Conservation (phyloP, 2,329 filamentous ascomycete species). For the Fusarium sp. region DNA sequence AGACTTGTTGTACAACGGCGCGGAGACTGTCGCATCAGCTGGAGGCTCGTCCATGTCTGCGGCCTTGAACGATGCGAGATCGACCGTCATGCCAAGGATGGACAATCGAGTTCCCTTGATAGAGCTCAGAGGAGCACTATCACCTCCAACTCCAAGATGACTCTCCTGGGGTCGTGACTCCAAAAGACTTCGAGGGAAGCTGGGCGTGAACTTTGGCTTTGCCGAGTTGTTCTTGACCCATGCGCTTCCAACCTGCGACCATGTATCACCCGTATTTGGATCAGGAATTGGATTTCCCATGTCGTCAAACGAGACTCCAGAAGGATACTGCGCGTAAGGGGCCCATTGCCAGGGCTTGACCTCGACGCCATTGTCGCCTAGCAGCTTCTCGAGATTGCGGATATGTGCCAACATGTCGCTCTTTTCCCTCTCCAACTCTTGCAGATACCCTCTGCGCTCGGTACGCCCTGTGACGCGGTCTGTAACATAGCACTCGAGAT, state of each 20-base stretch:
- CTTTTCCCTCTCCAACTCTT: slow-evolving; percentile 77
- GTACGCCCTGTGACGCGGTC: slow-evolving; percentile 86
- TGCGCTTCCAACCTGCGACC: slow-evolving; percentile 46
- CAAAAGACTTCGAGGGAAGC: slow-evolving; percentile 48
- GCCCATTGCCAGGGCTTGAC: slow-evolving; percentile 59
- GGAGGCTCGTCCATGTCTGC: slow-evolving; percentile 68
- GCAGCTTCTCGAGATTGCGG: slow-evolving; percentile 70
- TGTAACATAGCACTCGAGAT: slow-evolving; percentile 81
- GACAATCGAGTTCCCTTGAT: slow-evolving; percentile 80
- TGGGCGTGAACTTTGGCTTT: slow-evolving; percentile 35
- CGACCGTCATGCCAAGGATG: slow-evolving; percentile 79
- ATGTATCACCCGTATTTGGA: slow-evolving; percentile 41
- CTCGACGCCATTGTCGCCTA: slow-evolving; percentile 67
- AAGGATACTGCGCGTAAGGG: slow-evolving; percentile 44
- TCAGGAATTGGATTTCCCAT: slow-evolving; percentile 37
- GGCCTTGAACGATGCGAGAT: slow-evolving; percentile 75
- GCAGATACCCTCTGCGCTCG: slow-evolving; percentile 77
- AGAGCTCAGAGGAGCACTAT: slow-evolving; percentile 71
- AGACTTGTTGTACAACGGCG: slow-evolving; percentile 72
- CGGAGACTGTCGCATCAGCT: slow-evolving; percentile 49
- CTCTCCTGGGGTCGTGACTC: slow-evolving; percentile 63
- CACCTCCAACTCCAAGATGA: slow-evolving; percentile 70
- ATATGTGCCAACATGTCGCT: slow-evolving; percentile 71
- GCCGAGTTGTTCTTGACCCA: slow-evolving; percentile 48
- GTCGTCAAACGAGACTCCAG: slow-evolving; percentile 41